Base-by-base conservation (phyloP, 2,329 filamentous ascomycete species). In the Zelopaecilomyces penicillatus region DNA sequence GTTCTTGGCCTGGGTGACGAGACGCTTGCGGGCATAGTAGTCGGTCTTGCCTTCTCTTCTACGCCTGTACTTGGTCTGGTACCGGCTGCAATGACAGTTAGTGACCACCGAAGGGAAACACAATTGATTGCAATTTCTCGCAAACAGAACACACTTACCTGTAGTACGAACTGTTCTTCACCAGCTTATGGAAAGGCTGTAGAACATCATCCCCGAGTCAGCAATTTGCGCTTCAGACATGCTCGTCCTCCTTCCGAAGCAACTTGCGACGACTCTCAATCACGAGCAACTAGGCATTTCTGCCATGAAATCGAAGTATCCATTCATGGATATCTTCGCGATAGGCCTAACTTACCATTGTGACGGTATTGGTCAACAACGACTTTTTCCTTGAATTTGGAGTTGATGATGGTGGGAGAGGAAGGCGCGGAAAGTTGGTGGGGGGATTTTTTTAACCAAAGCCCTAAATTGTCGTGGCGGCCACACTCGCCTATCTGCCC, bases 1-100 rank as follows among this genome's bases (percentile, higher is more conserved):
- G 88, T 98, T 98, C 88, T 97, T 98, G 77, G 93, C 93, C 82
- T 98, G 93, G 78, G 88, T 90, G 80, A 97, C 93, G 73, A 98
- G 82, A 68, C 93, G 86, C 87, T 97, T 97, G 73, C 93, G 91
- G 69, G 93, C 93, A 74, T 96, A 97, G 88, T 98, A 98, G 73
- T 98, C 93, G 78, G 93, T 98, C 87, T 98, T 98, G 70, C 93
- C 93, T 66, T 85, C 68, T 60, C 87, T 83, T 74, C 93, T 85
- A 71, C 93, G 90, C 81, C 89, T 93, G 87, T 96, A 98, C 85
- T 98, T 98, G 70, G 93, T 96, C 81, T 98, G 93, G 83, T 86
- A 98, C 75, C 93, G 89, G 72, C 90, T 95, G 68, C 45, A 37
- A 52, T 53, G 37, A 42, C 45, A 50, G 55, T 64, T 49, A 65